Evolutionary conservation across 2,329 filamentous ascomycete genomes (phyloP).

Genomic region (Lasiodiplodia gonubiensis): DNA sequence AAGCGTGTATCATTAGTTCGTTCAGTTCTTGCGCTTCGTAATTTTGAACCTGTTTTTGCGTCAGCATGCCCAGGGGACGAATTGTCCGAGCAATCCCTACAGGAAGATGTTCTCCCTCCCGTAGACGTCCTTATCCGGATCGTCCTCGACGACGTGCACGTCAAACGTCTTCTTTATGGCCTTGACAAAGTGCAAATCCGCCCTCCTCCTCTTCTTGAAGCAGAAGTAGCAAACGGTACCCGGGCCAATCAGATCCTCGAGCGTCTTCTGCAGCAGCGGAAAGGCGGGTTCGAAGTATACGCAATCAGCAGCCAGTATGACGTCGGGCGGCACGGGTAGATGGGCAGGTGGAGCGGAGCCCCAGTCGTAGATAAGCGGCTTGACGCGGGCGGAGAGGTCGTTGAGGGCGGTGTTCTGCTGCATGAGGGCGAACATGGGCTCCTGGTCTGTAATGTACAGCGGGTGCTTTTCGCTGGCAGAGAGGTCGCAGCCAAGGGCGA

Average conservation of each 20-base stretch:
- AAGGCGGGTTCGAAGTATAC: conserved; percentile 98
- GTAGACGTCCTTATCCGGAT: conserved; percentile 54
- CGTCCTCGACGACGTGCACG: conserved; percentile 55
- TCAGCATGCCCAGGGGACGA: not conserved
- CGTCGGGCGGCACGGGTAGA: conserved; percentile 66
- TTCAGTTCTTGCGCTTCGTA: conserved; percentile 8
- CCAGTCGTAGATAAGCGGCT: conserved; percentile 81
- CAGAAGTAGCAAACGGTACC: conserved; percentile 80
- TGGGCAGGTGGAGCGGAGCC: conserved; percentile 50
- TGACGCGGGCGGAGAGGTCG: conserved; percentile 65
- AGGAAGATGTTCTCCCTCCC: conserved; percentile 56
- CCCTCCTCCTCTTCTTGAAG: conserved; percentile 90
- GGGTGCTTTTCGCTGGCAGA: conserved; percentile 50
- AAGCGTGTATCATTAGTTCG: not conserved
- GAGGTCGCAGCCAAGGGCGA: conserved; percentile 59
- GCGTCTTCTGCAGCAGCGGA: conserved; percentile 79
- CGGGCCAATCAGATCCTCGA: conserved; percentile 72
- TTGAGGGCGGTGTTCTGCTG: conserved; percentile 86
- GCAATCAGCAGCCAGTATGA: conserved; percentile 94
- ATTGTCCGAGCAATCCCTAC: conserved; percentile 38
- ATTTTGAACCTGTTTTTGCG: conserved; percentile 2
- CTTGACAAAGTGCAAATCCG: conserved; percentile 61
- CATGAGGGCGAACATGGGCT: conserved; percentile 86
- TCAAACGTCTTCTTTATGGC: conserved; percentile 55
- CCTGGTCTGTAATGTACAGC: conserved; percentile 86